These are phyloP conservation scores for Paecilomyces sp. DNA, from an alignment of 2,329 filamentous ascomycete genomes.

Conservation along the genomic window DNA sequence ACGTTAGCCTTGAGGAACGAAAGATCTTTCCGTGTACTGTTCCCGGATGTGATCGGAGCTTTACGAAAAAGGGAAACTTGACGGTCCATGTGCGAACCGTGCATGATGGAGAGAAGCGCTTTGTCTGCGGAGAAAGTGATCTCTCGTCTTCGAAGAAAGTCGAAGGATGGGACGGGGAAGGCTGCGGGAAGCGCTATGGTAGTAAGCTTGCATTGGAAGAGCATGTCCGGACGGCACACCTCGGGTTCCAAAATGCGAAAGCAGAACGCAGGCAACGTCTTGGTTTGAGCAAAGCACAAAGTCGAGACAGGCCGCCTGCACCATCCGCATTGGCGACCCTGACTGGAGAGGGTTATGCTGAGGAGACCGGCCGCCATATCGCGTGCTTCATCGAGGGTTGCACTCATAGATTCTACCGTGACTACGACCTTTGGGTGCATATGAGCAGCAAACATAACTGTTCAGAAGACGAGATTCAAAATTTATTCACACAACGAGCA, in stretches of 20 bases:
- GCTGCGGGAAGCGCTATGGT: slow-evolving; percentile 68
- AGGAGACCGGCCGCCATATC: slow-evolving; percentile 43
- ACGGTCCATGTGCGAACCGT: slow-evolving; percentile 69
- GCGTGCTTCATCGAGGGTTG: slow-evolving; percentile 46
- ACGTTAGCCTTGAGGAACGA: slow-evolving; percentile 50
- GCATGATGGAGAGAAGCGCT: slow-evolving; percentile 66
- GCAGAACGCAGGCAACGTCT: slow-evolving; percentile 29
- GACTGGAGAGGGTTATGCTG: slow-evolving; percentile 50
- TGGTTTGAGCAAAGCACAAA: slow-evolving; percentile 13
- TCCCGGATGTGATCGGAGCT: slow-evolving; percentile 63
- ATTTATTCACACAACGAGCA: slow-evolving; percentile 33
- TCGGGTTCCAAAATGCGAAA: slow-evolving; percentile 50
- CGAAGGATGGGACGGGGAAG: slow-evolving; percentile 56
- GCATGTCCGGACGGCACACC: slow-evolving; percentile 75
- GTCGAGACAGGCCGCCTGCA: slow-evolving; percentile 15
- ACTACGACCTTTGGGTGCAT: slow-evolving; percentile 53
- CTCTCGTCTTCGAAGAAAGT: slow-evolving; percentile 53
- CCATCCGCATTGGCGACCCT: slow-evolving; percentile 40
- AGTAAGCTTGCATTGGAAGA: slow-evolving; percentile 75
- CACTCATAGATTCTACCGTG: slow-evolving; percentile 48
- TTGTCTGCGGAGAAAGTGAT: slow-evolving; percentile 68
- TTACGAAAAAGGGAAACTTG: slow-evolving; percentile 78
- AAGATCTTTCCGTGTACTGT: slow-evolving; percentile 62
- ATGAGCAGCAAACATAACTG: slow-evolving; percentile 40
- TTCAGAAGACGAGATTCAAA: slow-evolving; percentile 32